A percentile compares a stretch with the other conserved stretches of the same genome.
Evolutionary conservation across 1,284 basidiomycete genomes (phyloP).

Genomic region (Microbotryum intermedium): DNA sequence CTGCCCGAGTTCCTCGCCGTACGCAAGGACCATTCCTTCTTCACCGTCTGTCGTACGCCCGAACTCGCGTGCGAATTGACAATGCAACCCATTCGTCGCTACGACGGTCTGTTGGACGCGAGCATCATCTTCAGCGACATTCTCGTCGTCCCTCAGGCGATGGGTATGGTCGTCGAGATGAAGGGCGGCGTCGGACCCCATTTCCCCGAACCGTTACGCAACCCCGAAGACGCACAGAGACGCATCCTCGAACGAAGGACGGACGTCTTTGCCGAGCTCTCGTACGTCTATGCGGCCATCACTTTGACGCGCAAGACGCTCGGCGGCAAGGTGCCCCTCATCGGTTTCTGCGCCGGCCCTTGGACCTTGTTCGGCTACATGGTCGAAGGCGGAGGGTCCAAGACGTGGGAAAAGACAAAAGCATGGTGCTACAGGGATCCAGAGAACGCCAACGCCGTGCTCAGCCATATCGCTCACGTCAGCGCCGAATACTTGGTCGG

Average conservation of each 20-base stretch:
- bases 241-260: slow-evolving; percentile 45
- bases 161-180: slow-evolving; percentile 92
- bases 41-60: slow-evolving; percentile 84
- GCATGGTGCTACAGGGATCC: slow-evolving; percentile 86
- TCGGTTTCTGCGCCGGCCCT: slow-evolving; percentile 90
- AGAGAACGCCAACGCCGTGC: slow-evolving; percentile 63
- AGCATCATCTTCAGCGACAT: slow-evolving; percentile 93
- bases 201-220: slow-evolving; percentile 72
- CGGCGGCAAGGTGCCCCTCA: slow-evolving; percentile 77
- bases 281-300: slow-evolving; percentile 85
- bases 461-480: slow-evolving; percentile 69
- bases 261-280: slow-evolving; percentile 70
- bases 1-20: slow-evolving; percentile 54
- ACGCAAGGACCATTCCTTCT: slow-evolving; percentile 77
- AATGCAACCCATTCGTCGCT: slow-evolving; percentile 81
- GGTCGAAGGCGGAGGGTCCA: slow-evolving; percentile 86
- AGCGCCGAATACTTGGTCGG: slow-evolving; percentile 80
- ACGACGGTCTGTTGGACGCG: slow-evolving; percentile 73
- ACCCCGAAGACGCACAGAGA: slow-evolving; percentile 60
- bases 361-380: slow-evolving; percentile 97
- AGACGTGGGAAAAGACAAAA: slow-evolving; percentile 80
- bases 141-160: slow-evolving; percentile 87
- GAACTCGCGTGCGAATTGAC: slow-evolving; percentile 76
- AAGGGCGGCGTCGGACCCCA: slow-evolving; percentile 64
- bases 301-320: slow-evolving; percentile 67